Base-by-base conservation (phyloP, 164 flowering plant genomes). In the Malania oleifera region DNA sequence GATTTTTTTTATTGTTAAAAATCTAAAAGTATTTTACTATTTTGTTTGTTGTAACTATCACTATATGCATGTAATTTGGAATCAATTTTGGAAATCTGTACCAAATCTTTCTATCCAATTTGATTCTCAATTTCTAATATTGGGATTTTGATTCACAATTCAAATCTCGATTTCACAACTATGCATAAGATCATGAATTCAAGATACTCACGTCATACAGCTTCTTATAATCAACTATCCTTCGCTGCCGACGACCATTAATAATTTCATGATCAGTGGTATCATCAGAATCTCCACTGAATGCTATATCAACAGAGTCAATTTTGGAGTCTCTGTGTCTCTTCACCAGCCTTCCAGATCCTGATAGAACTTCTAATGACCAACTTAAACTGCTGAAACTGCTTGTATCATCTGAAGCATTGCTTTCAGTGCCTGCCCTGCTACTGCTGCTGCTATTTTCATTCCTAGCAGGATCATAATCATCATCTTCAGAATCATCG, bases 401-500 rank as follows among this genome's bases (percentile, higher is more conserved):
- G 59, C 78, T 73, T 15, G 68, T 48, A 67, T 71, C 81, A 71
- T 71, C 75, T 37, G 84, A 79, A 39, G 63, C 62, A 63, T 67
- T 56, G 44, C 72, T 78, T 48, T 73, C 86, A 19, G 63, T 60
- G 54, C 71, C 78, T 40, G 49, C 60, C 39, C 59, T 60, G 56
- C 70, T 60, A 58, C 41, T 48, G 69, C 75, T 76, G 66, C 66
- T 56, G 64, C 70, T 69, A 53, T 64, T 64, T 53, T 74, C 85
- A 52, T 67, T 74, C 56, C 57, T 74, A 27, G 86, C 89, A 7
- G 99, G 97, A 62, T 85, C 78, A 67, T 88, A 93, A 66, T 93
- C 97, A 70, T 73, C 87, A 68, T 93, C 99, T 54, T 82, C 88
- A 57, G 99, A 86, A 70, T 93, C 99, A 80, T 93, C 99, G 24